Percentiles rank a stretch among this genome's conserved stretches.
Conservation (phyloP, 257 asterid species). For the Lavandula angustifolia region DNA sequence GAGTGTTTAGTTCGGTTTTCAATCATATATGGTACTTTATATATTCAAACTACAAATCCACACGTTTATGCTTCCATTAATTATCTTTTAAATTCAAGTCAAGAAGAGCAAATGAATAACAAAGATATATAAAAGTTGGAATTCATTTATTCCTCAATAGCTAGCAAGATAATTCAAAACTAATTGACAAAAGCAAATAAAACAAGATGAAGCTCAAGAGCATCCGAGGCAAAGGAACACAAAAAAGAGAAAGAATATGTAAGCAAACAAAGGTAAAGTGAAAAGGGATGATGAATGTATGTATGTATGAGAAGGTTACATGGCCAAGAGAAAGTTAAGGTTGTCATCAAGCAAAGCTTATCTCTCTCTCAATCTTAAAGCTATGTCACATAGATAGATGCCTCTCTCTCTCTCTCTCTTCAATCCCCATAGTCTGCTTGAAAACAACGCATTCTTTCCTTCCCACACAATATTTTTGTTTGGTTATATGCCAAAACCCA, state of each 20-base stretch:
- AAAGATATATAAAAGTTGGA: no score
- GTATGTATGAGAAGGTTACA: slow-evolving; percentile 25
- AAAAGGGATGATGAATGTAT: slow-evolving; percentile 11
- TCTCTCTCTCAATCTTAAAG: slow-evolving; percentile 13
- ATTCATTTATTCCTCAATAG: no score
- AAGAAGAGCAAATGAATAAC: no score
- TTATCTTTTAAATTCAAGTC: no score
- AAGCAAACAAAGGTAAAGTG: slow-evolving; percentile 41
- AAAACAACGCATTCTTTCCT: slow-evolving; percentile 71
- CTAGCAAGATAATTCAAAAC: no score
- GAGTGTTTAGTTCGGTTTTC: no score
- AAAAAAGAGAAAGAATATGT: slow-evolving; percentile 36
- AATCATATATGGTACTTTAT: no score
- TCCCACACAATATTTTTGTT: slow-evolving; percentile 56
- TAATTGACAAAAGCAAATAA: slow-evolving; percentile 16
- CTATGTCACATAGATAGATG: no score
- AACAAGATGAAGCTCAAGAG: slow-evolving; percentile 27
- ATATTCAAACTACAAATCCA: no score
- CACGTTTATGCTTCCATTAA: no score
- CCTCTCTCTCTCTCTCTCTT: no score
- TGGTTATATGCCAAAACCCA: slow-evolving; percentile 50
- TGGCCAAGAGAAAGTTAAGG: slow-evolving; percentile 39
- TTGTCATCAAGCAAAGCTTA: slow-evolving; percentile 43
- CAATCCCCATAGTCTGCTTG: slow-evolving; percentile 50
- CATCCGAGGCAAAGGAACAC: slow-evolving; percentile 49